Evolutionary conservation across 257 asterid genomes (phyloP), one percentile per base, ranked within the genome.

Genomic region (Marsdenia floribunda): DNA sequence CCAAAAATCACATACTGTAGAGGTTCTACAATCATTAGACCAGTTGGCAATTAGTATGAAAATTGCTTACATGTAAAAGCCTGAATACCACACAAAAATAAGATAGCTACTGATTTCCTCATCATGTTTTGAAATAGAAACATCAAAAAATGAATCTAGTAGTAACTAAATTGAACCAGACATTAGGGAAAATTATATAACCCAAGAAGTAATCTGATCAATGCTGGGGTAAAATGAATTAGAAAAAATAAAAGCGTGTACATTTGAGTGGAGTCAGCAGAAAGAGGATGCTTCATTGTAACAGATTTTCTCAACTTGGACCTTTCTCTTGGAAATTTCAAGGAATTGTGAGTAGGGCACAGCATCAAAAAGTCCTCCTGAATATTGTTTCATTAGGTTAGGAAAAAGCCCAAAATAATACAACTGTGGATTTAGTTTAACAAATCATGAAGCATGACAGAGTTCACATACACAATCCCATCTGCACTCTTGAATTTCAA

Each of bases 341-440:
- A 53, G 37, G 94, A 84, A 50, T 74, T 85, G 87, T 94, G 99
- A 75, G 10, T 46, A 70, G 99, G 99, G 81, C 99, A 94, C 54
- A 94, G 80, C 97, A 94, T 83, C 63, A 89, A 24, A 80, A 78
- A 92, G 80, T 82, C 75, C 3, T 85, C 96, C 99, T 94, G 93
- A 76, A 70, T 73, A 77, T 77, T 61, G 75, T 50, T 33, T 33
- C 9, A 33, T 6, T 4, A 33, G 21, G 11, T 37, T 59, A 55
- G 67, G 64, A 29, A 50, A 50, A 52, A 71, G 18, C 11, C 53
- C 44, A 24, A 71, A 44, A 21, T 26, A 73, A 73, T 40, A 16
- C 9, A 19, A 66, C 12, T 35, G 37, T 65, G 71, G 60, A 7
- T 66, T 22, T 0, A 44, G 46, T 54, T 18, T 29, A 68, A 21